phyloP scores from a whole-genome alignment of 2,329 filamentous ascomycete genomes.

The Fusarium sacchari region DNA sequence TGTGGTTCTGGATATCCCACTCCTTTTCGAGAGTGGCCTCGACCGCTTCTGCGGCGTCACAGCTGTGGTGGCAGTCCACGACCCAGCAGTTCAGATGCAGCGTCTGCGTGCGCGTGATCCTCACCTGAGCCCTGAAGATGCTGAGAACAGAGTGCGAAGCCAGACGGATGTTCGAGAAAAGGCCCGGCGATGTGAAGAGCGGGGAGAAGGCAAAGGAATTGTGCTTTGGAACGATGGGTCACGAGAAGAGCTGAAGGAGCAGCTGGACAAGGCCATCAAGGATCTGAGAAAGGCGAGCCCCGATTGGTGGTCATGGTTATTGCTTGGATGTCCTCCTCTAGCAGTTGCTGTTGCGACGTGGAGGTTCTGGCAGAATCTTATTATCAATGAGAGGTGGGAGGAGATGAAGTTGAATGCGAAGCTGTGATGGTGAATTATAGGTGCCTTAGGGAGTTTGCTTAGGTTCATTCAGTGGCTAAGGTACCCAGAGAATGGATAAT shows the following conservation, averaged over 20 bases:
- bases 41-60: conserved; percentile 87
- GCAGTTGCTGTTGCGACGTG: conserved; percentile 74
- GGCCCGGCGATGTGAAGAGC: conserved; percentile 75
- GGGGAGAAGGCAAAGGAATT: conserved; percentile 72
- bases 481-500: not conserved
- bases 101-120: conserved; percentile 79
- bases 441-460: not conserved
- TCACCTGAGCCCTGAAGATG: conserved; percentile 85
- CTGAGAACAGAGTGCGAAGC: conserved; percentile 83
- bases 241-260: conserved; percentile 72
- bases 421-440: conserved; percentile 15
- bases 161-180: conserved; percentile 90
- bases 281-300: conserved; percentile 73
- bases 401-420: conserved; percentile 56
- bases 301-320: conserved; percentile 83
- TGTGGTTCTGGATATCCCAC: conserved; percentile 89
- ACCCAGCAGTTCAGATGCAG: conserved; percentile 84
- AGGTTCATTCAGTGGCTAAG: not conserved
- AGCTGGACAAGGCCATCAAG: conserved; percentile 73
- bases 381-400: conserved; percentile 77
- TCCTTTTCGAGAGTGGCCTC: conserved; percentile 89
- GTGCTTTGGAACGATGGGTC: conserved; percentile 92
- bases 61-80: conserved; percentile 84
- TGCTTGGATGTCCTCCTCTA: conserved; percentile 77
- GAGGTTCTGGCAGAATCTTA: conserved; percentile 77